Conservation (phyloP, 306 rosid species). For the Prunus kanzakura region DNA sequence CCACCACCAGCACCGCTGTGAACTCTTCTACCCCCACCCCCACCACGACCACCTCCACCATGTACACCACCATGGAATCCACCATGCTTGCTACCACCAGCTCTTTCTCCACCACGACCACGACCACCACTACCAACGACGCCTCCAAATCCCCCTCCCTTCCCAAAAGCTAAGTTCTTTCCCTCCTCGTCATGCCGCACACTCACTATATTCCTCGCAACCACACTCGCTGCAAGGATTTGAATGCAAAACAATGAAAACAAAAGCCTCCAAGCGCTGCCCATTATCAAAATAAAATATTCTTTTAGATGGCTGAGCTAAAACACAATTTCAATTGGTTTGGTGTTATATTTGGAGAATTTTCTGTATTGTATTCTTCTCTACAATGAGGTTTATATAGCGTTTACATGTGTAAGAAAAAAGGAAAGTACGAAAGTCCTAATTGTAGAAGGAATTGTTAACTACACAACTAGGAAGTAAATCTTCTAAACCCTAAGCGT, state of each 20-base stretch:
- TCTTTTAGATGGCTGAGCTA: not conserved
- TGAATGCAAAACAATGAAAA: slow-evolving; percentile 48
- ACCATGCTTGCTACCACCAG: slow-evolving; percentile 25
- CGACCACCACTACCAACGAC: slow-evolving; percentile 7
- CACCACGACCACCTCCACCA: not conserved
- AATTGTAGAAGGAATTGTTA: no score
- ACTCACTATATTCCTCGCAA: slow-evolving; percentile 20
- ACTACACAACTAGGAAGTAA: no score
- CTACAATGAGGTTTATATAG: no score
- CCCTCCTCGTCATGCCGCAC: no score
- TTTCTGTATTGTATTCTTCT: no score
- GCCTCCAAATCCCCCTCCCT: not conserved
- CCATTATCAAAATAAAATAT: slow-evolving; percentile 26
- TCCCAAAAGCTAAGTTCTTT: no score
- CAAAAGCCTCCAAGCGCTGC: slow-evolving; percentile 17
- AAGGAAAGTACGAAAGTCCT: no score
- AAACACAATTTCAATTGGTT: not conserved
- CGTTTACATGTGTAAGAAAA: no score
- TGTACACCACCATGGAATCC: slow-evolving; percentile 34
- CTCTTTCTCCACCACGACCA: not conserved
- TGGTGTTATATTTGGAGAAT: no score
- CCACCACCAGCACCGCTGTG: slow-evolving; percentile 27
- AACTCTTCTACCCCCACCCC: no score
- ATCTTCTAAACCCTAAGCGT: no score
- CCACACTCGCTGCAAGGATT: slow-evolving; percentile 48